Evolutionary conservation across 768 basidiomycete genomes (phyloP), one percentile per base, ranked within the genome.

Genomic region (Tricholoma terreum): DNA sequence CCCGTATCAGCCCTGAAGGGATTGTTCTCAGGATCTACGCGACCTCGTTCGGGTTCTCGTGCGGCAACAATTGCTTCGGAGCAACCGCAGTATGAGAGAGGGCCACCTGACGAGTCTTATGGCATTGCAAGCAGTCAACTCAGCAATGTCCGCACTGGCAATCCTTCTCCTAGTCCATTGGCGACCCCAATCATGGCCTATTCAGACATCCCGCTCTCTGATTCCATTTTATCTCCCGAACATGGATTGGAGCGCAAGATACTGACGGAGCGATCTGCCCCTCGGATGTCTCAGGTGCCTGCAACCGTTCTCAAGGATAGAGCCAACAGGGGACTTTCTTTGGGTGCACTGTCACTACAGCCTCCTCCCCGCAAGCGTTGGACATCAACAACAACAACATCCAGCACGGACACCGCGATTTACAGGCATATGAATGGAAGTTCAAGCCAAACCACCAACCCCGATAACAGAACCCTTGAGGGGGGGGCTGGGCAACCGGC

Each of bases 1-100:
- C 77, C 82, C 9, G 82, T 86, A 15, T 79, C 84, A 5, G 78
- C 85, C 2, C 68, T 88, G 45, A 87, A 84, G 63, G 80, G 83
- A 9, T 67, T 89, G 30, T 87, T 87, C 61, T 70, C 76, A 30
- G 72, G 70, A 14, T 62, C 71, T 11, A 69, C 68, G 30, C 81
- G 86, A 4, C 83, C 85, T 34, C 80, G 84, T 3, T 85, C 86
- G 3, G 71, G 76, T 2, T 85, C 85, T 15, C 76, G 79, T 36
- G 75, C 81, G 14, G 73, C 79, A 7, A 77, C 79, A 6, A 67
- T 77, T n/a, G 73, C 77, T 30, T 72, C 66, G 34, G 52, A 54
- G 17, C 31, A 24, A 31, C 24, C 27, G 11, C 70, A 59, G 30
- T 73, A 64, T 48, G 75, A 66, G 57, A 71, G 65, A 33, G 75